Evolutionary conservation across 495 filamentous ascomycete species (phyloP).

Genomic region (Annulohypoxylon nitens): DNA sequence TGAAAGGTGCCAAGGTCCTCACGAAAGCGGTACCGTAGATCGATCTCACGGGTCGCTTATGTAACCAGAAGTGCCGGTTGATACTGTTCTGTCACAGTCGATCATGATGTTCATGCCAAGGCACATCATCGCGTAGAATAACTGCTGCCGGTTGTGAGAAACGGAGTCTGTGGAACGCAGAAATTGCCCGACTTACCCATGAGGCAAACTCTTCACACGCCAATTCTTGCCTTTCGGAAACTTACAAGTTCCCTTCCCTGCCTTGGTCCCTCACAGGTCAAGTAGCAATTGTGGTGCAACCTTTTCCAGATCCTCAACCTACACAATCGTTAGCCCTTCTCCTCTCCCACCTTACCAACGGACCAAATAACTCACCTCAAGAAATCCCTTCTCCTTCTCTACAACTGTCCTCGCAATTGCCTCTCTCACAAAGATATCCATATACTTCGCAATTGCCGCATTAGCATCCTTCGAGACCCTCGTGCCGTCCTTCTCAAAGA

Average conservation of each 20-base stretch:
- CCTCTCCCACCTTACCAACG: background rate
- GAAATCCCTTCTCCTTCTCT: slow-evolving; percentile 75
- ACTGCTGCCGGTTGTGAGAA: slow-evolving; percentile 17
- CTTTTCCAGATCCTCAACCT: slow-evolving; percentile 91
- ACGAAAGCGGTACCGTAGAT: slow-evolving; percentile 26
- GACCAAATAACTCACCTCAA: slow-evolving; percentile 72
- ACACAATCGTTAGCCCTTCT: slow-evolving; percentile 17
- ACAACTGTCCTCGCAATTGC: slow-evolving; percentile 84
- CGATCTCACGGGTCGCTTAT: slow-evolving; percentile 22
- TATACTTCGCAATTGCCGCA: slow-evolving; percentile 82
- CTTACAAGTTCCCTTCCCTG: background rate
- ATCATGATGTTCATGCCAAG: slow-evolving; percentile 22
- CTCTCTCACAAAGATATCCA: slow-evolving; percentile 93
- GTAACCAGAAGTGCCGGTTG: slow-evolving; percentile 1
- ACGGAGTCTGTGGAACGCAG: background rate
- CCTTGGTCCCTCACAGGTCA: slow-evolving; percentile 72
- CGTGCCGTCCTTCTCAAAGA: slow-evolving; percentile 78
- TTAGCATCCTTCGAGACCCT: slow-evolving; percentile 85
- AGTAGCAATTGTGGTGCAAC: slow-evolving; percentile 88
- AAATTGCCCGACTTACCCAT: slow-evolving; percentile 20
- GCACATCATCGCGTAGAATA: slow-evolving; percentile 1
- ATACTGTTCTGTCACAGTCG: slow-evolving; percentile 13
- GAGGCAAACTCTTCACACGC: slow-evolving; percentile 1
- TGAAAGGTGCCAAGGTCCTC: slow-evolving; percentile 30
- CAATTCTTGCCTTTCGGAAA: background rate